Evolutionary conservation across 768 basidiomycete species (phyloP).

Genomic region (Porphyrellus cyaneotinctus): DNA sequence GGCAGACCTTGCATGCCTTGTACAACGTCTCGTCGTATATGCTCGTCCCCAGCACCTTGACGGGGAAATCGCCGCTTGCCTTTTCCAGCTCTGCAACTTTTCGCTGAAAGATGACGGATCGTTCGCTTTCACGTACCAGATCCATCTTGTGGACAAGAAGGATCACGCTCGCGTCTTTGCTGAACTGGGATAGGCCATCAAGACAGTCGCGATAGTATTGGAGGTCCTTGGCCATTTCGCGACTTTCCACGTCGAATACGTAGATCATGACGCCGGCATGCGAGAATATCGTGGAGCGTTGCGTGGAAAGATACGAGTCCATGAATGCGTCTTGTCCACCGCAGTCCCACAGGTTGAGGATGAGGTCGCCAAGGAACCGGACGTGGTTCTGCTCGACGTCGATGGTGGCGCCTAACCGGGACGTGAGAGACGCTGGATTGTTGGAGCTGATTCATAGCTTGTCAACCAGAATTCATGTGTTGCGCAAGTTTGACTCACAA

Average conservation of each 20-base stretch:
- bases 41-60: slow-evolving; percentile 87
- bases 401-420: slow-evolving; percentile 91
- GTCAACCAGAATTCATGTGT: slow-evolving; percentile 5
- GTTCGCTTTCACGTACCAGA: slow-evolving; percentile 62
- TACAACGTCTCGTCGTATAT: slow-evolving; percentile 98
- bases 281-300: slow-evolving; percentile 92
- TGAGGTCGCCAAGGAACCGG: slow-evolving; percentile 92
- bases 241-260: slow-evolving; percentile 92
- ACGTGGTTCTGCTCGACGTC: slow-evolving; percentile 98
- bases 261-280: slow-evolving; percentile 98
- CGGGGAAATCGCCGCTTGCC: slow-evolving; percentile 53
- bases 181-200: slow-evolving; percentile 71
- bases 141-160: slow-evolving; percentile 98
- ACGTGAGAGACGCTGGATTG: slow-evolving; percentile 87
- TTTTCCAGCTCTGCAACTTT: slow-evolving; percentile 71
- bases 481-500: slow-evolving; percentile 58
- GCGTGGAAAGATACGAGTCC: slow-evolving; percentile 91
- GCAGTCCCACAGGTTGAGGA: slow-evolving; percentile 97
- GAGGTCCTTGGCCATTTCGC: slow-evolving; percentile 80
- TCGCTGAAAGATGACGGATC: slow-evolving; percentile 56
- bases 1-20: slow-evolving; percentile 49
- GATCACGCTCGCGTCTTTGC: slow-evolving; percentile 82
- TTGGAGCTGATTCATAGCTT: slow-evolving; percentile 61
- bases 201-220: slow-evolving; percentile 92
- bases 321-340: slow-evolving; percentile 98